Percentiles rank a stretch among this genome's conserved stretches.
Conservation (phyloP, 129 eudicot species). For the Centella asiatica region DNA sequence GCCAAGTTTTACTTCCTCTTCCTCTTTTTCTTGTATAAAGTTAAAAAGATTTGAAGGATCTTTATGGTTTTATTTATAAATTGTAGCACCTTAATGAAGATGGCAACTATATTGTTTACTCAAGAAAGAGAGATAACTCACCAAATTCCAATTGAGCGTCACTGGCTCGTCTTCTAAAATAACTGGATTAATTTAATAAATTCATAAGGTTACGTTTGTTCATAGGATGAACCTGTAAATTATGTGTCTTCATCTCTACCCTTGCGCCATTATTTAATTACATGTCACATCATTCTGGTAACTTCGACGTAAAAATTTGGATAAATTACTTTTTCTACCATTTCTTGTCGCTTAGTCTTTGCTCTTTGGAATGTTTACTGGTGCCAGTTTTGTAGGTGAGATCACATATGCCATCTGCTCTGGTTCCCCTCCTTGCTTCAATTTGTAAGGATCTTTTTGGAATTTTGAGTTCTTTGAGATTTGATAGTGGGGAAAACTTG, state of each 20-base stretch:
- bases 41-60: background rate
- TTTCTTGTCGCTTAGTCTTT: constrained; percentile 7
- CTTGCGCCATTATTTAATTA: background rate
- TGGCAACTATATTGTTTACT: background rate
- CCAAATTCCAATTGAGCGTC: background rate
- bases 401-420: constrained; percentile 66
- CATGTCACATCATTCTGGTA: constrained; percentile 1
- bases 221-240: background rate
- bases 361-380: constrained; percentile 9
- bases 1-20: background rate
- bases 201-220: background rate
- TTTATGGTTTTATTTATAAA: background rate
- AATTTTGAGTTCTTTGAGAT: constrained; percentile 38
- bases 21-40: background rate
- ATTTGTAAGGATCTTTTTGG: constrained; percentile 46
- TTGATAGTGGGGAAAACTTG: constrained; percentile 32
- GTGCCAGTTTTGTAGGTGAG: constrained; percentile 49
- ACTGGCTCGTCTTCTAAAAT: background rate
- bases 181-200: background rate
- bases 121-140: background rate
- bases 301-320: background rate
- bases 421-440: constrained; percentile 55
- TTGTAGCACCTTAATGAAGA: too few species aligned
- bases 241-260: background rate
- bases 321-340: constrained; percentile 4